Evolutionary conservation across 257 asterid species (phyloP), one percentile per base, ranked within the genome.

Genomic region (Echites panduratus): DNA sequence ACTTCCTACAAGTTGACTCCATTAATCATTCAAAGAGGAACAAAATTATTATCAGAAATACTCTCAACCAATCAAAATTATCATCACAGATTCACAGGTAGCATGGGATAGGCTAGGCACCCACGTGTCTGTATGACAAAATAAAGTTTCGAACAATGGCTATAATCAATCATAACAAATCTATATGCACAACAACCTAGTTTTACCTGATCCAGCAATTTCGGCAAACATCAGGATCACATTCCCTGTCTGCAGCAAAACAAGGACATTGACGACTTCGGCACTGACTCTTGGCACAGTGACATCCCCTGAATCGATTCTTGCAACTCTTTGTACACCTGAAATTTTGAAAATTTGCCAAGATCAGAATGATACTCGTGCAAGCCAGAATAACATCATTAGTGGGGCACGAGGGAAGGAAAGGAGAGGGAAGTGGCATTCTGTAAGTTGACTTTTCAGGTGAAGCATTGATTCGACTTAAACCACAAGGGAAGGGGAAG

Each of bases 191-290:
- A 40, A 69, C 22, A 50, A 48, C 48, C 32, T 68, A 26, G 35
- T 53, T 71, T 81, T 81, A 95, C 99, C 97, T 81, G 83, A 95
- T 87, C 98, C 97, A 92, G 85, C 98, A 92, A 82, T 90, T 92
- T 66, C 98, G 90, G 85, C 98, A 95, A 79, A 95, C 96, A 85
- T 95, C 99, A 70, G 98, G 97, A 76, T 95, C 96, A 49, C 97
- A 92, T 85, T 95, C 98, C 85, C 98, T 84, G 73, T 81, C 89
- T 61, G 97, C 98, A 81, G 97, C 98, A 87, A 95, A 95, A 77
- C 99, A 95, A 14, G 99, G 97, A 73, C 98, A 95, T 73, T 92
- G 99, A 72, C 97, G 96, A 82, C 99, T 95, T 77, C 99, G 90
- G 76, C 99, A 95, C 87, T 95, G 98, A 84, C 99, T 92, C 83